phyloP scores from a whole-genome alignment of 148 eudicot species.

The Amaranthus cruentus region DNA sequence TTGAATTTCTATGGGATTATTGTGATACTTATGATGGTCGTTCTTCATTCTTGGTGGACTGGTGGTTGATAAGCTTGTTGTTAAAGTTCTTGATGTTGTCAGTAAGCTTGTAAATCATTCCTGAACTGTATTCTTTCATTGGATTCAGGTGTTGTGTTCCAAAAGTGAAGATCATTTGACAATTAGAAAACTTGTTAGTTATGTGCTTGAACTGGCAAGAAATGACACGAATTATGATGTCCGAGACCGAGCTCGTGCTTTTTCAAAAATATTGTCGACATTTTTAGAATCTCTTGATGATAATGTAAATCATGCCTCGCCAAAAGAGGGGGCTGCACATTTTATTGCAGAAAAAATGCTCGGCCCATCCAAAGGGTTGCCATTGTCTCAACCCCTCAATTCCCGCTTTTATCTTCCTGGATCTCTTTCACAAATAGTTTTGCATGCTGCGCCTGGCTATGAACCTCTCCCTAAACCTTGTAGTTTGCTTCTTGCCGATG shows the following conservation, averaged over 20 bases:
- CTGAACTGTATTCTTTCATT: constrained; percentile 6
- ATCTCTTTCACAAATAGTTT: constrained; percentile 97
- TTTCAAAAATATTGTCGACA: constrained; percentile 51
- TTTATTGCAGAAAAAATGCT: constrained; percentile 48
- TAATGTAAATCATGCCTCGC: constrained; percentile 29
- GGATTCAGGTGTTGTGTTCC: constrained; percentile 53
- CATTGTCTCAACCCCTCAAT: constrained; percentile 39
- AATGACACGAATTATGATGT: constrained; percentile 83
- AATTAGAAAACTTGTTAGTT: constrained; percentile 37
- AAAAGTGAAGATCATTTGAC: constrained; percentile 47
- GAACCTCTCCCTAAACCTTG: constrained; percentile 94
- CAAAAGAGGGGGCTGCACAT: constrained; percentile 32
- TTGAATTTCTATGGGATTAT: no score
- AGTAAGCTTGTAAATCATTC: constrained; percentile 3
- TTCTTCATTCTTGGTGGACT: not conserved
- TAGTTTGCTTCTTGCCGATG: constrained; percentile 43
- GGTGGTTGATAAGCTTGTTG: not conserved
- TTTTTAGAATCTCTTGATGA: constrained; percentile 27
- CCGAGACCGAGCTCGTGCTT: constrained; percentile 80
- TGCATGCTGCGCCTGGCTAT: constrained; percentile 97
- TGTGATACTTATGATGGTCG: not conserved
- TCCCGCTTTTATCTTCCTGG: constrained; percentile 92
- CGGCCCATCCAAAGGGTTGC: constrained; percentile 34
- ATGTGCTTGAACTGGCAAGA: constrained; percentile 79
- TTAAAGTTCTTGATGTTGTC: constrained; percentile 1